Evolutionary conservation across 2,329 filamentous ascomycete species (phyloP).

Genomic region (Microthyrium microscopicum): DNA sequence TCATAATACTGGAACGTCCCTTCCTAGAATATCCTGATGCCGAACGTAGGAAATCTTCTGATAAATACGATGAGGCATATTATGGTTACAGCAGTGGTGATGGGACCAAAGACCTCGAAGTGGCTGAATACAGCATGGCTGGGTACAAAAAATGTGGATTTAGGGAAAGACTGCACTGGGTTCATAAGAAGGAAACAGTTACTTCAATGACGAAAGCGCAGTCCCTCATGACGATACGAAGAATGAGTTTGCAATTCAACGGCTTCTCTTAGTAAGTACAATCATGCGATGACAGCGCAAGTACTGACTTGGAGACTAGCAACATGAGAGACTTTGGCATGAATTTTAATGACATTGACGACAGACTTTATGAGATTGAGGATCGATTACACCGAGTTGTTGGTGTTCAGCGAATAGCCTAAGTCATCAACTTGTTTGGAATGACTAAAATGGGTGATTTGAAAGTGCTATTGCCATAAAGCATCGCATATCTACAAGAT

Average conservation of each 20-base stretch:
- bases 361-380: slow-evolving; percentile 12
- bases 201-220: slow-evolving; percentile 19
- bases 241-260: slow-evolving; percentile 20
- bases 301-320: slow-evolving; percentile 6
- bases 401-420: slow-evolving; percentile 17
- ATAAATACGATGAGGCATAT: slow-evolving; percentile 7
- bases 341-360: slow-evolving; percentile 14
- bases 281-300: background rate
- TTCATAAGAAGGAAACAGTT: slow-evolving; percentile 20
- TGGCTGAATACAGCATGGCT: slow-evolving; percentile 13
- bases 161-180: slow-evolving; percentile 20
- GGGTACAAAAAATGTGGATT: slow-evolving; percentile 21
- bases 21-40: slow-evolving; percentile 21
- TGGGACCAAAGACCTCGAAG: slow-evolving; percentile 16
- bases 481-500: too few species aligned
- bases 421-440: too few species aligned
- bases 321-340: slow-evolving; percentile 12
- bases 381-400: slow-evolving; percentile 12
- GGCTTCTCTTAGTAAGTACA: slow-evolving; percentile 15
- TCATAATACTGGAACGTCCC: slow-evolving; percentile 20
- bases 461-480: too few species aligned
- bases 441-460: too few species aligned
- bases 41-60: slow-evolving; percentile 5
- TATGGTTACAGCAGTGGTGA: slow-evolving; percentile 10
- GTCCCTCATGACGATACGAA: slow-evolving; percentile 21